Evolutionary conservation across 2,329 filamentous ascomycete species (phyloP), one percentile per base, ranked within the genome.

Genomic region (Fusarium pseudograminearum): DNA sequence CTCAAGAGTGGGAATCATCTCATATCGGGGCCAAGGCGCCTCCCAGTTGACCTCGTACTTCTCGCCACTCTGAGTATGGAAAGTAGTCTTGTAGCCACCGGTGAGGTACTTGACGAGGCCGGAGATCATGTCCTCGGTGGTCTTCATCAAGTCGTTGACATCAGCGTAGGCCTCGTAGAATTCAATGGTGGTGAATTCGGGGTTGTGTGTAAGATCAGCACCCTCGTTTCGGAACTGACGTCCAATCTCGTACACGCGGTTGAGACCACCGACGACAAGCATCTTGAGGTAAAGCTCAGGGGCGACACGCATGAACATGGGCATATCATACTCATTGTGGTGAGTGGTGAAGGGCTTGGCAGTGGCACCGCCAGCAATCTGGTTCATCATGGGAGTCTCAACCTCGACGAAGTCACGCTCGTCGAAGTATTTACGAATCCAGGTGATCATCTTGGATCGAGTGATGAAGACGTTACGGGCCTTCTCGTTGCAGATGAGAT

Each of bases 211-310:
- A 48, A 82, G 75, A 74, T 83, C 81, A 63, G 81, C 79, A 73
- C 91, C 91, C 81, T 97, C 94, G 77, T 99, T 99, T 76, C 96
- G 86, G 88, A 99, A 99, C 79, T 97, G 93, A 72, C 94, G 91
- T 70, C 96, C 96, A 68, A 99, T 89, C 80, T 99, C 96, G 82
- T 97, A 99, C 16, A 99, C 96, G 75, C 93, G 90, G 83, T 97
- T 93, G 42, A 98, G 87, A 63, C 95, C 96, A 76, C 97, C 97
- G 33, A 99, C 95, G 51, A 98, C 92, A 61, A 91, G 86, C 90
- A 97, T 93, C 91, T 99, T 99, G 75, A 99, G 90, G 81, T 97
- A 97, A 58, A 99, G 84, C 82, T 99, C 96, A 2, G 96, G 97
- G 2, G 97, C 96, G 56, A 98, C 90, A 78, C 96, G 91, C 88